Evolutionary conservation across 176 grass and related monocot species (phyloP).

Genomic region (Phoenix dactylifera): DNA sequence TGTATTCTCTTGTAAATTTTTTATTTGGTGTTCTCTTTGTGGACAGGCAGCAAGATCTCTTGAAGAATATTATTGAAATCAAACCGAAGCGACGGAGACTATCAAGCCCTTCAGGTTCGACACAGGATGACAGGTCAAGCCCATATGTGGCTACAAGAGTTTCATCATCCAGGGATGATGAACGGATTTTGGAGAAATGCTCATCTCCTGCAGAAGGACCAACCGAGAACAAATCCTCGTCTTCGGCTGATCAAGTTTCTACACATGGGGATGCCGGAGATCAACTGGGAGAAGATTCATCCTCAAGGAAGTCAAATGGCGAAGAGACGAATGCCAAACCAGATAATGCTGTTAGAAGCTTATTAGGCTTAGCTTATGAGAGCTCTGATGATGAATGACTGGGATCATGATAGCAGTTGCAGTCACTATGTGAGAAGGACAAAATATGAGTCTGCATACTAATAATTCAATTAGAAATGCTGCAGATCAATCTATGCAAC

Average conservation of each 20-base stretch:
- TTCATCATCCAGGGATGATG: neutral
- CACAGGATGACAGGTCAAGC: conserved; percentile 17
- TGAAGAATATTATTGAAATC: conserved; percentile 78
- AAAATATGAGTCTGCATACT: too few relatives aligned
- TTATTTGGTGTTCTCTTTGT: neutral
- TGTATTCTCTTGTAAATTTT: neutral
- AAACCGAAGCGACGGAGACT: conserved; percentile 66
- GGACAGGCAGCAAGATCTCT: conserved; percentile 74
- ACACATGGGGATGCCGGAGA: conserved; percentile 1
- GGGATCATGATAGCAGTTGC: too few relatives aligned
- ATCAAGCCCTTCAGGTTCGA: conserved; percentile 17
- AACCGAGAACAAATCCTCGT: neutral
- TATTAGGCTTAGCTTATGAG: conserved; percentile 75
- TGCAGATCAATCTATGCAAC: too few relatives aligned
- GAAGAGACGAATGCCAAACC: conserved; percentile 10
- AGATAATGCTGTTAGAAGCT: conserved; percentile 32
- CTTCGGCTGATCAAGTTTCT: conserved; percentile 14
- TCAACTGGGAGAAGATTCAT: neutral
- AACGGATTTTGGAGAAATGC: too few relatives aligned
- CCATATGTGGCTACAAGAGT: conserved; percentile 9
- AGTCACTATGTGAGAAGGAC: too few relatives aligned
- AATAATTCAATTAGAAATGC: too few relatives aligned
- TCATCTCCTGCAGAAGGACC: neutral
- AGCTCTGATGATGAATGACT: conserved; percentile 64
- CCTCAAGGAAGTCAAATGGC: conserved; percentile 7